phyloP scores from a whole-genome alignment of 768 basidiomycete genomes.

The Boletus reticulatus region DNA sequence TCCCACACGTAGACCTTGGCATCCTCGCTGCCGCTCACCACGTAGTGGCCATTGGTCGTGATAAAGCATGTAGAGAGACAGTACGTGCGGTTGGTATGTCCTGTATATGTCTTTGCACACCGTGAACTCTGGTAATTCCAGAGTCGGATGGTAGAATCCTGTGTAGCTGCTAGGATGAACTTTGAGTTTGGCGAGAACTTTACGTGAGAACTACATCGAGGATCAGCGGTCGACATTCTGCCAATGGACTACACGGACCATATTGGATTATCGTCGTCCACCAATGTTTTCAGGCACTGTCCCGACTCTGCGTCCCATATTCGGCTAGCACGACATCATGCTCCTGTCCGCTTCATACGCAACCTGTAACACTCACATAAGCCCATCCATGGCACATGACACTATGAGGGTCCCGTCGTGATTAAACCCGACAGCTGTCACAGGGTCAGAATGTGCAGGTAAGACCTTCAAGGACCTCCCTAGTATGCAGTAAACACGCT shows the following conservation, averaged over 20 bases:
- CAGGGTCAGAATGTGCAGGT: slow-evolving; percentile 96
- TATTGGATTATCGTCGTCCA: slow-evolving; percentile 94
- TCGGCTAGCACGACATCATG: slow-evolving; percentile 54
- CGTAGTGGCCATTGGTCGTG: slow-evolving; percentile 55
- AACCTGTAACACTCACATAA: slow-evolving; percentile 64
- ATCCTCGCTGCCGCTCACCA: slow-evolving; percentile 91
- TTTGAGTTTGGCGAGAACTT: slow-evolving; percentile 90
- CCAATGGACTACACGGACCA: slow-evolving; percentile 47
- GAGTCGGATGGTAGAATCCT: slow-evolving; percentile 90
- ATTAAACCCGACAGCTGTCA: slow-evolving; percentile 92
- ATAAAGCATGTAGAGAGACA: slow-evolving; percentile 72
- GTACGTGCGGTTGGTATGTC: slow-evolving; percentile 84
- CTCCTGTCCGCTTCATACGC: neutral
- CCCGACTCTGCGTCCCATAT: slow-evolving; percentile 98
- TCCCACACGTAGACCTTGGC: slow-evolving; percentile 89
- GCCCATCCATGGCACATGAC: slow-evolving; percentile 93
- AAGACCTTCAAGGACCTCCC: slow-evolving; percentile 84
- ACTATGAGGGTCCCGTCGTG: slow-evolving; percentile 93
- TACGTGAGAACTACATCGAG: slow-evolving; percentile 67
- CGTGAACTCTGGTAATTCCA: slow-evolving; percentile 93
- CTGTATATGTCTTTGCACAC: slow-evolving; percentile 90
- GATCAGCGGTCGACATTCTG: slow-evolving; percentile 6
- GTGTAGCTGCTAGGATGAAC: slow-evolving; percentile 86
- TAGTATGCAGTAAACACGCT: slow-evolving; percentile 27
- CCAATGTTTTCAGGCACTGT: slow-evolving; percentile 95